phyloP scores from a whole-genome alignment of 2,329 filamentous ascomycete species.

The Monilinia laxa region DNA sequence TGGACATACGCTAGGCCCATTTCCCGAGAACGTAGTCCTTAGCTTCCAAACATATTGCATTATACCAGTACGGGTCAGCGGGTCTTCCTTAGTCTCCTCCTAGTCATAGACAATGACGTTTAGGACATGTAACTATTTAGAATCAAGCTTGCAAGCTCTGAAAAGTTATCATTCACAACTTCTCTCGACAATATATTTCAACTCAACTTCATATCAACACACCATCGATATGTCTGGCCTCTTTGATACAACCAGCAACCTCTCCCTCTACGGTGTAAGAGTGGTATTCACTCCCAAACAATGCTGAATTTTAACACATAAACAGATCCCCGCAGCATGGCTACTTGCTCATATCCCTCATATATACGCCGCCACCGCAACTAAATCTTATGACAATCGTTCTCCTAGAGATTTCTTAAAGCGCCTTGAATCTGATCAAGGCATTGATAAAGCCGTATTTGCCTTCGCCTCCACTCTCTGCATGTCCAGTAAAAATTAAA shows the following conservation, averaged over 20 bases:
- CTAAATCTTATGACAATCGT: slow-evolving; percentile 8
- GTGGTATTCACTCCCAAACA: neutral
- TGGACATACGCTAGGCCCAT: neutral
- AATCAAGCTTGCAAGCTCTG: neutral
- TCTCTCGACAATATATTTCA: neutral
- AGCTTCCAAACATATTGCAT: neutral
- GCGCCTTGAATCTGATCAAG: slow-evolving; percentile 1
- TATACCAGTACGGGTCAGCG: neutral
- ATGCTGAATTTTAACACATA: neutral
- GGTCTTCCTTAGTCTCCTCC: no score
- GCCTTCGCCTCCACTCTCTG: no score
- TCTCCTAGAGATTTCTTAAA: neutral
- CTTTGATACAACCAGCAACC: slow-evolving; percentile 5
- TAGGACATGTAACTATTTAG: neutral
- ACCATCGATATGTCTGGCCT: slow-evolving; percentile 1
- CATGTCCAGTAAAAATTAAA: neutral
- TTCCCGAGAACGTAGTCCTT: neutral
- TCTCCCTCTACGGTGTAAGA: slow-evolving; percentile 17
- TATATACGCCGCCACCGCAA: neutral
- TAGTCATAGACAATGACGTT: neutral
- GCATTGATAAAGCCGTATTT: neutral
- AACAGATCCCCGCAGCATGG: slow-evolving; percentile 15
- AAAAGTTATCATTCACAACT: neutral
- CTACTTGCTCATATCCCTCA: neutral
- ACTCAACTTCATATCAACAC: neutral